A percentile compares a stretch with the other conserved stretches of the same genome.
Conservation (phyloP, 306 rosid species). For the Trifolium fragiferum region DNA sequence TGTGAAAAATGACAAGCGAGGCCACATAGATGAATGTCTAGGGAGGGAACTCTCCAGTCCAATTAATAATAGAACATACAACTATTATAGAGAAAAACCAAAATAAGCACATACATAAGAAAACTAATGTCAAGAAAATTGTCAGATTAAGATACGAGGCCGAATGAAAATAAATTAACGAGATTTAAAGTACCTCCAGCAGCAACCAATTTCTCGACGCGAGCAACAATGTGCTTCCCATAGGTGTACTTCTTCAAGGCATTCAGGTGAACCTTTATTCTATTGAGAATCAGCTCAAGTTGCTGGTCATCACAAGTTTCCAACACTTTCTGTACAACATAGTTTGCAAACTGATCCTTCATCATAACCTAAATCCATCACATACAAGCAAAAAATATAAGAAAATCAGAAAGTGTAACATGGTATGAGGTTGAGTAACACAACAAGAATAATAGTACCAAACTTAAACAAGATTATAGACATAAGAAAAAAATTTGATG, state of each 20-base stretch:
- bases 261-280: conserved; percentile 92
- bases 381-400: conserved; percentile 10
- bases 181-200: conserved; percentile 75
- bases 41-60: background rate
- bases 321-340: conserved; percentile 93
- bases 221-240: conserved; percentile 97
- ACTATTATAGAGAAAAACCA: background rate
- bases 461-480: too few species aligned
- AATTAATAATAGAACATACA: background rate
- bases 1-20: background rate
- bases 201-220: conserved; percentile 96
- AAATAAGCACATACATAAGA: background rate
- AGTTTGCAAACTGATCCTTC: conserved; percentile 98
- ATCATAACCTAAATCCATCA: conserved; percentile 64
- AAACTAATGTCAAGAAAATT: background rate
- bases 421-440: background rate
- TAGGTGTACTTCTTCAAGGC: conserved; percentile 96
- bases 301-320: conserved; percentile 98
- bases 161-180: background rate
- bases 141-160: background rate
- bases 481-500: background rate
- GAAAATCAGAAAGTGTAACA: background rate
- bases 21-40: background rate
- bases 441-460: background rate
- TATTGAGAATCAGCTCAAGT: conserved; percentile 86